A percentile compares a stretch with the other conserved stretches of the same genome.
phyloP scores from a whole-genome alignment of 352 stramenopile genomes.

The Phytophthora fragariae region DNA sequence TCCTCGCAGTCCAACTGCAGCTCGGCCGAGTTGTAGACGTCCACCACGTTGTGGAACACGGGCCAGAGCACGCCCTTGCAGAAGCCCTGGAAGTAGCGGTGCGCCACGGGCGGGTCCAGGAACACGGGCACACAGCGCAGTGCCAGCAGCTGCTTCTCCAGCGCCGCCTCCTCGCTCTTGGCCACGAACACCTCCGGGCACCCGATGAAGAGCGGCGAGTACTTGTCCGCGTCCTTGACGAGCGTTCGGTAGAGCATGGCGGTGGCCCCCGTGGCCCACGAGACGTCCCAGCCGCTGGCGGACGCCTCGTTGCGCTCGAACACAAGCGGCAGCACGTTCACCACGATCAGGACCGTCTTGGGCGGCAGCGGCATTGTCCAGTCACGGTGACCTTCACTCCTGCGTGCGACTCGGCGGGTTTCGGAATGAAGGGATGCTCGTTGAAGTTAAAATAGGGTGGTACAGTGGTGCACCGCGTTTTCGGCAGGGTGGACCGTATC shows the following conservation, averaged over 20 bases:
- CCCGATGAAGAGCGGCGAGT: slow-evolving; percentile 72
- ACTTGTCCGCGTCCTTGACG: slow-evolving; percentile 56
- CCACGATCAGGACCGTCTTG: slow-evolving; percentile 79
- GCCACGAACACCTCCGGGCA: slow-evolving; percentile 81
- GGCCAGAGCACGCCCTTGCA: slow-evolving; percentile 99
- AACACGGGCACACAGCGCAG: slow-evolving; percentile 97
- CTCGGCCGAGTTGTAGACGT: slow-evolving; percentile 93
- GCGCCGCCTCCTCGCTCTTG: slow-evolving; percentile 58
- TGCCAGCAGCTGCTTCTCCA: slow-evolving; percentile 80
- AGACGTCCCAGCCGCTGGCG: slow-evolving; percentile 60
- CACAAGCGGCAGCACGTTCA: slow-evolving; percentile 81
- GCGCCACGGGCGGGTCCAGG: slow-evolving; percentile 86
- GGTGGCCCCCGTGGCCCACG: slow-evolving; percentile 77
- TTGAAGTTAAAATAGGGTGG: slow-evolving; percentile 23
- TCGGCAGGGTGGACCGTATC: slow-evolving; percentile 8
- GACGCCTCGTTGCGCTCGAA: slow-evolving; percentile 61
- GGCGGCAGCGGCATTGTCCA: slow-evolving; percentile 2
- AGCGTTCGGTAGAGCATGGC: slow-evolving; percentile 84
- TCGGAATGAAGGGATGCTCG: slow-evolving; percentile 15
- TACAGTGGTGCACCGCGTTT: background rate
- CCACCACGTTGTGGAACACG: slow-evolving; percentile 97
- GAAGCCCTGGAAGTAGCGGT: slow-evolving; percentile 93
- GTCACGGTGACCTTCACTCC: slow-evolving; percentile 30
- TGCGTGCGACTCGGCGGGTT: slow-evolving; percentile 16
- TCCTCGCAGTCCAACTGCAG: slow-evolving; percentile 61